Evolutionary conservation across 1,284 basidiomycete species (phyloP).

Genomic region (Moniliella sp.): DNA sequence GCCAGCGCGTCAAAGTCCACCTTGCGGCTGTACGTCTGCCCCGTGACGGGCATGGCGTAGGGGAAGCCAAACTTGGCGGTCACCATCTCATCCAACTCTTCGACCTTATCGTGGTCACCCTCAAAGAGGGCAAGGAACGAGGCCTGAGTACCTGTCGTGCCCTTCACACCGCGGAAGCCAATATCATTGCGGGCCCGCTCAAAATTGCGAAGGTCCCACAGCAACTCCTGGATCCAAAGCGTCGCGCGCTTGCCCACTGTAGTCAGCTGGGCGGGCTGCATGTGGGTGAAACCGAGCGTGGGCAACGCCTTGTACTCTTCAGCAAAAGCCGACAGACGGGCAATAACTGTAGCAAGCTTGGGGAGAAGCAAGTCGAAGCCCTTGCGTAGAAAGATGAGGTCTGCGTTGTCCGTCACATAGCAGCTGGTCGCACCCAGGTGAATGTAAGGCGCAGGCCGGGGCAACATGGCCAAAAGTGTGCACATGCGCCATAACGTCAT

Average conservation of each 20-base stretch:
- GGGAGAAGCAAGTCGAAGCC: constrained; percentile 64
- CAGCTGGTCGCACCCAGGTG: constrained; percentile 93
- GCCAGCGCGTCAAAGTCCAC: constrained; percentile 82
- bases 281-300: constrained; percentile 82
- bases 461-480: constrained; percentile 85
- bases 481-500: constrained; percentile 98
- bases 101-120: constrained; percentile 63
- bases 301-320: constrained; percentile 37
- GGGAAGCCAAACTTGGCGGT: constrained; percentile 74
- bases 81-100: constrained; percentile 52
- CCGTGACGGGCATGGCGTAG: constrained; percentile 88
- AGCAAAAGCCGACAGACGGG: constrained; percentile 61
- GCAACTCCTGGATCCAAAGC: constrained; percentile 74
- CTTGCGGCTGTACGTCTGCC: constrained; percentile 94
- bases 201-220: constrained; percentile 90
- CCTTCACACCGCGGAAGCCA: constrained; percentile 94
- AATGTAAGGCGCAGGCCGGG: constrained; percentile 86
- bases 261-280: constrained; percentile 92
- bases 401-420: constrained; percentile 76
- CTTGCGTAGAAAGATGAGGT: constrained; percentile 80
- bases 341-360: constrained; percentile 71
- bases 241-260: constrained; percentile 98
- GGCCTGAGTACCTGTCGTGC: constrained; percentile 92
- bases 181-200: constrained; percentile 73
- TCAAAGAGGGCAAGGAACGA: constrained; percentile 86